These are phyloP conservation scores for Yamadazyma ubonensis DNA, from an alignment of 805 yeast genomes.

Conservation along the genomic window DNA sequence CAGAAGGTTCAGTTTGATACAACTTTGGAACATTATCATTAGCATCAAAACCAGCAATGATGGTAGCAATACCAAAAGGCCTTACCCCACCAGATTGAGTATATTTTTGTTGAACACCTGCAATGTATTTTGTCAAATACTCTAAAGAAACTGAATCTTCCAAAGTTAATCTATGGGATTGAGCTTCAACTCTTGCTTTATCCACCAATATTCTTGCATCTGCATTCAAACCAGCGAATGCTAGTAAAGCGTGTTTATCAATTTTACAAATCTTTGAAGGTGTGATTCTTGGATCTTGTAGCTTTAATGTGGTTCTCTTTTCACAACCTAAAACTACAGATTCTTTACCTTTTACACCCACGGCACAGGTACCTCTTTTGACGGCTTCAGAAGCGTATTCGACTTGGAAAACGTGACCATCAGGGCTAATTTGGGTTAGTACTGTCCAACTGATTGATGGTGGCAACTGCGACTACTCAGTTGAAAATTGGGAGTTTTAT, in stretches of 20 bases:
- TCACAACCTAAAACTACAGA: constrained; percentile 95
- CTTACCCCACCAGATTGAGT: constrained; percentile 98
- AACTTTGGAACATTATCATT: constrained; percentile 77
- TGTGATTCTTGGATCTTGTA: constrained; percentile 95
- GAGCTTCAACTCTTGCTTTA: constrained; percentile 95
- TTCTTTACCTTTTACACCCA: constrained; percentile 88
- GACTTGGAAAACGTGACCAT: constrained; percentile 98
- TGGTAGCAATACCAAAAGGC: constrained; percentile 94
- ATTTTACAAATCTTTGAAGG: constrained; percentile 91
- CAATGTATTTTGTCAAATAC: constrained; percentile 88
- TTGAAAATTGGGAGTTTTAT: too few species aligned
- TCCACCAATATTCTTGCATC: constrained; percentile 94
- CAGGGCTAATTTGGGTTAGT: constrained; percentile 65
- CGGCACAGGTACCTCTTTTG: constrained; percentile 97
- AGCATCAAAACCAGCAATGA: constrained; percentile 93
- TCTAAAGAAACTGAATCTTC: constrained; percentile 93
- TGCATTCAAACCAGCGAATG: constrained; percentile 98
- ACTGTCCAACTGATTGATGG: constrained; percentile 10
- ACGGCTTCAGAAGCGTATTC: constrained; percentile 98
- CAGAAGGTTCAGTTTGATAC: constrained; percentile 96
- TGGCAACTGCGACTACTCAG: constrained; percentile 11
- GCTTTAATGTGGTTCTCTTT: constrained; percentile 88
- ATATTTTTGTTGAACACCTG: constrained; percentile 96
- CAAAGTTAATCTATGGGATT: constrained; percentile 86
- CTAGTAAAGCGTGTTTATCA: constrained; percentile 86